Percentiles rank a stretch among this genome's conserved stretches.
These are phyloP conservation scores for Mariannaea elegans DNA, from an alignment of 2,329 filamentous ascomycete genomes.

Conservation along the genomic window DNA sequence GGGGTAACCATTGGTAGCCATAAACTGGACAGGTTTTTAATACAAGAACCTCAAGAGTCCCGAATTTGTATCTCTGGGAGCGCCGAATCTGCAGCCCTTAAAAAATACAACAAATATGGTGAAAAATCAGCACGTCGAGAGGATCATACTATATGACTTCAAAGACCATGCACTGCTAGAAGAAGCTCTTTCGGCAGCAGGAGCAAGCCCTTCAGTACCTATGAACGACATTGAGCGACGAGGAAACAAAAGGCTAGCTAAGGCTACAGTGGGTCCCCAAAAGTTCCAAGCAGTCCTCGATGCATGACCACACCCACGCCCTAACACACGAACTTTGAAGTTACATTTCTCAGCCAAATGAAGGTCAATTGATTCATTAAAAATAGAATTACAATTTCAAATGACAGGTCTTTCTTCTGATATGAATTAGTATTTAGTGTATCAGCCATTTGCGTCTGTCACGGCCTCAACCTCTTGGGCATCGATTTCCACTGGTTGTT, in stretches of 20 bases:
- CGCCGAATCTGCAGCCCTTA: not conserved
- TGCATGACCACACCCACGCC: too few relatives aligned
- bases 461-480: too few relatives aligned
- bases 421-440: too few relatives aligned
- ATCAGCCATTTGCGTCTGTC: too few relatives aligned
- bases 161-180: not conserved
- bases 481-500: too few relatives aligned
- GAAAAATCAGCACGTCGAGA: not conserved
- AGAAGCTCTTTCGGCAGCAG: not conserved
- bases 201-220: not conserved
- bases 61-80: not conserved
- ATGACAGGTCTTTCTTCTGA: too few relatives aligned
- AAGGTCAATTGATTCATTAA: too few relatives aligned
- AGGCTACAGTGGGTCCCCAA: too few relatives aligned
- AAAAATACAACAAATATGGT: not conserved
- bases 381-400: too few relatives aligned
- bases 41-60: not conserved
- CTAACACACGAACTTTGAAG: too few relatives aligned
- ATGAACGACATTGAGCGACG: not conserved
- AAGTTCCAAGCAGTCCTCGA: too few relatives aligned
- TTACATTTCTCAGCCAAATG: too few relatives aligned
- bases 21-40: slow-evolving; percentile 1
- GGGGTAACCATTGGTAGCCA: not conserved
- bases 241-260: not conserved
- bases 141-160: not conserved